Evolutionary conservation across 257 asterid species (phyloP).

Genomic region (Solanum sitiens): DNA sequence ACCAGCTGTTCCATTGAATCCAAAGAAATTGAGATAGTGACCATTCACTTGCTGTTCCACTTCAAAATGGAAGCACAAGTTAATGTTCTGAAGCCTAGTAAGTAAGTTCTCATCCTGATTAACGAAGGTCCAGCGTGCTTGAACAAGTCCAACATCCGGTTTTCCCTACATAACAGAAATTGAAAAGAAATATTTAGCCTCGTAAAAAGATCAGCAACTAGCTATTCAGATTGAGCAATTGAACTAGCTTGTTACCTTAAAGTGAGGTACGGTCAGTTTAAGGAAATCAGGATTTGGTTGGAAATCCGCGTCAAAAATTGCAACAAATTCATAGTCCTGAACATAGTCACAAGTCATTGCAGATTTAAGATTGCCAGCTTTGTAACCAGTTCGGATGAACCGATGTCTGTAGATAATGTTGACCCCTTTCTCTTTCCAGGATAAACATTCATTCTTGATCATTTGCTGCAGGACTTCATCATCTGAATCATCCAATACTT

Average conservation of each 20-base stretch:
- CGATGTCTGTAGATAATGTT: constrained; percentile 80
- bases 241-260: constrained; percentile 43
- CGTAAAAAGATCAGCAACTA: neutral
- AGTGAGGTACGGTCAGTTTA: constrained; percentile 77
- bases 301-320: constrained; percentile 84
- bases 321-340: constrained; percentile 72
- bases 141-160: constrained; percentile 81
- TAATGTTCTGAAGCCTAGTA: constrained; percentile 77
- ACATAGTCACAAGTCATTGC: constrained; percentile 92
- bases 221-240: neutral
- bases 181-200: neutral
- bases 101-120: constrained; percentile 86
- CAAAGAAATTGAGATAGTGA: constrained; percentile 66
- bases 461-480: constrained; percentile 63
- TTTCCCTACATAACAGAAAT: constrained; percentile 41
- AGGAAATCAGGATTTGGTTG: constrained; percentile 89
- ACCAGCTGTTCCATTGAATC: constrained; percentile 94
- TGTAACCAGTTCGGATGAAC: constrained; percentile 73
- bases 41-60: constrained; percentile 96
- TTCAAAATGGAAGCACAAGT: constrained; percentile 87
- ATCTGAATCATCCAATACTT: constrained; percentile 87
- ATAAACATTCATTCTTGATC: constrained; percentile 54
- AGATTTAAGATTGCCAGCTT: constrained; percentile 94
- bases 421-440: constrained; percentile 82
- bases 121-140: constrained; percentile 85